A percentile compares a stretch with the other conserved stretches of the same genome.
These are phyloP conservation scores for Fonsecaea pugnacius DNA, from an alignment of 2,329 filamentous ascomycete genomes.

Conservation along the genomic window DNA sequence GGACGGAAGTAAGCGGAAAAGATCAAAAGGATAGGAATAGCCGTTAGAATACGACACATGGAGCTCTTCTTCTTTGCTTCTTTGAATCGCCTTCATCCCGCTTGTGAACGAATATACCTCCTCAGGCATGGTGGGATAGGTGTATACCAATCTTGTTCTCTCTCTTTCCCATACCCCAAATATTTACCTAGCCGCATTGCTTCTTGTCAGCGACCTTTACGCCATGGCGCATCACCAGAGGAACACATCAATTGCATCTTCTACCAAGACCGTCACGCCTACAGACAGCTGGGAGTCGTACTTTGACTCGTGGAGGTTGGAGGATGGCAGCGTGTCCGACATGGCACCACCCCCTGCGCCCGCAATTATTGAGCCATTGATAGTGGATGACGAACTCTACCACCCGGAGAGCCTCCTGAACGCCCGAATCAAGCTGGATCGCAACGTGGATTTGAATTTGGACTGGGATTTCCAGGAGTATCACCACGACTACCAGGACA, in stretches of 20 bases:
- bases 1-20: not conserved
- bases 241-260: constrained; percentile 14
- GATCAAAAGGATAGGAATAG: constrained; percentile 2
- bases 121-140: not conserved
- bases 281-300: constrained; percentile 33
- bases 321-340: constrained; percentile 25
- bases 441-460: constrained; percentile 23
- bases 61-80: not conserved
- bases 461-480: constrained; percentile 18
- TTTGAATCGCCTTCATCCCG: not conserved
- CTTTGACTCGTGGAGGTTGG: constrained; percentile 31
- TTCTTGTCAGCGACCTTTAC: not conserved
- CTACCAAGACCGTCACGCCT: constrained; percentile 21
- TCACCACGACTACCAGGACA: constrained; percentile 13
- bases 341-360: constrained; percentile 3
- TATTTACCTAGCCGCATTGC: not conserved
- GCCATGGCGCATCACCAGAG: constrained; percentile 11
- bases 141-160: not conserved
- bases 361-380: constrained; percentile 26
- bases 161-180: not conserved
- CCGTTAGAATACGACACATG: not conserved
- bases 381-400: constrained; percentile 30
- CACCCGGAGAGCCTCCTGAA: constrained; percentile 26
- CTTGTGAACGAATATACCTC: not conserved
- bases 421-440: constrained; percentile 23